phyloP scores from a whole-genome alignment of 345 rosid genomes.

The Punica granatum region DNA sequence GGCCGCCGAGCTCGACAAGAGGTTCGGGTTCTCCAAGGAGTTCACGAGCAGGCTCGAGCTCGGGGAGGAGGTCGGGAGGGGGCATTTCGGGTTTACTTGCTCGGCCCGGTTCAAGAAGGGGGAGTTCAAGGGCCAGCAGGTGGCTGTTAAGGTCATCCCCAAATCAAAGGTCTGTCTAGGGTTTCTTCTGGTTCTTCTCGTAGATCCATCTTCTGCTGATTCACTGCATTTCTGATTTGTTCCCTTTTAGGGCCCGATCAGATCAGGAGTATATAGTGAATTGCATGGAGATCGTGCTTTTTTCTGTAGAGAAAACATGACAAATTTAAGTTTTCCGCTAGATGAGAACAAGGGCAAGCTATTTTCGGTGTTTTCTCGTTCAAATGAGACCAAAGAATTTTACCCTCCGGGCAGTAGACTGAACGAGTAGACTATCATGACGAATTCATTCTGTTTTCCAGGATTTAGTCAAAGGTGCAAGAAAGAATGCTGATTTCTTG shows the following conservation, averaged over 20 bases:
- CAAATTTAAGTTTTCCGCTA: neutral
- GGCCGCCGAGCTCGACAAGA: constrained; percentile 61
- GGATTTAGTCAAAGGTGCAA: neutral
- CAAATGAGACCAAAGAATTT: neutral
- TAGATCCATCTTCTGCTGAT: neutral
- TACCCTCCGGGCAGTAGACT: neutral
- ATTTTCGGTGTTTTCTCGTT: neutral
- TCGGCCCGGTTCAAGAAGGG: constrained; percentile 91
- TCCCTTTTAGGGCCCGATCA: neutral
- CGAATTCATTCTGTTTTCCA: neutral
- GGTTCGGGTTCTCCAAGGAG: constrained; percentile 85
- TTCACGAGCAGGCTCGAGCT: constrained; percentile 53
- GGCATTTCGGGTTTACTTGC: constrained; percentile 97
- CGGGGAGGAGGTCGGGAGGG: constrained; percentile 90
- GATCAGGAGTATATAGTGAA: neutral
- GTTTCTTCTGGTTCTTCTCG: neutral
- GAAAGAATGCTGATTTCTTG: neutral
- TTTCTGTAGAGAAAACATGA: neutral
- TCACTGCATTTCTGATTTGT: neutral
- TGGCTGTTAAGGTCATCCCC: constrained; percentile 92
- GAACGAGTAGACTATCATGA: neutral
- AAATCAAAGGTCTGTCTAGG: constrained; percentile 60
- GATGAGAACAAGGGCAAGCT: no score
- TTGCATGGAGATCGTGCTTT: neutral
- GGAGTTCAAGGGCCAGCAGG: constrained; percentile 70